Conservation (phyloP, 2,329 filamentous ascomycete species). For the Penicillium brasilianum region DNA sequence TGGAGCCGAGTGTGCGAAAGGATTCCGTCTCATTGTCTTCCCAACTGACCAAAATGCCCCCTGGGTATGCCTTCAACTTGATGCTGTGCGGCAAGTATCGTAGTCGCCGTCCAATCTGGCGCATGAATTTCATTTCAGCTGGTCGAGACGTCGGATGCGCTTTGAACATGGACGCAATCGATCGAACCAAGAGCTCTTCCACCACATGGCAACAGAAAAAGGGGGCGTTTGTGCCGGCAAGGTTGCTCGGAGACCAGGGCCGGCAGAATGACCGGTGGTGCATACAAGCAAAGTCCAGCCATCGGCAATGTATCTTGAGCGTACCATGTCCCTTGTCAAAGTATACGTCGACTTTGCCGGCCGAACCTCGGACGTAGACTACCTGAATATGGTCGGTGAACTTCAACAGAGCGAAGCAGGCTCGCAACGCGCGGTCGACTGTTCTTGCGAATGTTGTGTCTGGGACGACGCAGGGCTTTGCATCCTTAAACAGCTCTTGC, state of each 20-base stretch:
- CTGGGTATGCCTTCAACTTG: not conserved
- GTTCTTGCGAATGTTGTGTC: not conserved
- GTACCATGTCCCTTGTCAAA: not conserved
- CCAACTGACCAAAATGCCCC: not conserved
- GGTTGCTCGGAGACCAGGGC: not conserved
- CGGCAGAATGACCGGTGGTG: not conserved
- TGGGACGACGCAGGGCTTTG: not conserved
- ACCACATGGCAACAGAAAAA: not conserved
- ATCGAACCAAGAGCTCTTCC: conserved; percentile 1
- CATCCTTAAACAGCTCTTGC: not conserved
- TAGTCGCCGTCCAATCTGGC: not conserved
- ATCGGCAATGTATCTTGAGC: not conserved
- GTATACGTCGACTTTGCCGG: conserved; percentile 1
- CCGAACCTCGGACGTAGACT: not conserved
- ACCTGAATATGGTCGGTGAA: conserved; percentile 3
- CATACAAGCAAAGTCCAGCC: not conserved
- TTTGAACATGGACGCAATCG: not conserved
- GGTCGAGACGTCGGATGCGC: not conserved
- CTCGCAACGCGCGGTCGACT: not conserved
- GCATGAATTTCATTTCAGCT: not conserved
- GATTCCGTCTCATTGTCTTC: conserved; percentile 1
- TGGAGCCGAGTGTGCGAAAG: not conserved
- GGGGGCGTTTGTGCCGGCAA: not conserved
- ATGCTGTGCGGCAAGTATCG: not conserved
- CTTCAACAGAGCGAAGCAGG: conserved; percentile 2